These are phyloP conservation scores for Eimeria falciformis DNA, from an alignment of 169 alveolate species.

Conservation along the genomic window DNA sequence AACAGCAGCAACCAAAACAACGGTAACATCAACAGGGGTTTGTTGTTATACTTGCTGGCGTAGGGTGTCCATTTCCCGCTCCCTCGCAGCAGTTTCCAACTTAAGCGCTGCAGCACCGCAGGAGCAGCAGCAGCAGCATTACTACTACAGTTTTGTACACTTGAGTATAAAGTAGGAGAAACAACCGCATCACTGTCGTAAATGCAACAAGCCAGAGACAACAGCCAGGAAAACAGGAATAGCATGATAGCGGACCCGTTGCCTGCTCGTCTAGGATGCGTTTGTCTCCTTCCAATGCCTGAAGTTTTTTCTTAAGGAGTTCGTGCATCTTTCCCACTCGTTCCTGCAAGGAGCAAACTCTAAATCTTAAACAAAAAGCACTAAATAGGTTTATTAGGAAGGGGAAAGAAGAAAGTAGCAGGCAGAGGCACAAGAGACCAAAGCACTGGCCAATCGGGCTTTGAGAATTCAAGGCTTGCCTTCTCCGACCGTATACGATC, in stretches of 20 bases:
- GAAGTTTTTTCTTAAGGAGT: constrained; percentile 61
- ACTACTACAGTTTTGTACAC: too few relatives aligned
- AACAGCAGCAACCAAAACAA: background rate
- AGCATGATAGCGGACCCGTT: background rate
- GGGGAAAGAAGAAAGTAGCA: background rate
- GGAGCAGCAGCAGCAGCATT: background rate
- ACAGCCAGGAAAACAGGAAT: background rate
- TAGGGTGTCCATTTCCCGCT: constrained; percentile 82
- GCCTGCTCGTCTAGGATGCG: constrained; percentile 80
- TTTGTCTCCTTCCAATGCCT: constrained; percentile 82
- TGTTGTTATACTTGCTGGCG: constrained; percentile 76
- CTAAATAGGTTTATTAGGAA: background rate
- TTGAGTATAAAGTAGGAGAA: too few relatives aligned
- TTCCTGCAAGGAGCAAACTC: constrained; percentile 56
- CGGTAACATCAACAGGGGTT: background rate
- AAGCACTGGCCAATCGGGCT: background rate
- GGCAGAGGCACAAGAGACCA: background rate
- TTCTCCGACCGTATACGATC: constrained; percentile 56
- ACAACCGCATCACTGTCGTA: too few relatives aligned
- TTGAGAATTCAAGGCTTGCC: background rate
- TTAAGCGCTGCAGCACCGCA: constrained; percentile 49
- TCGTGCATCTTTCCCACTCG: constrained; percentile 73
- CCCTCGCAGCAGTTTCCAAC: constrained; percentile 73
- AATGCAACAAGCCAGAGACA: too few relatives aligned
- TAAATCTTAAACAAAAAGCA: background rate